phyloP scores from a whole-genome alignment of 1,284 basidiomycete genomes.

The Phylloboletellus chloephorus region DNA sequence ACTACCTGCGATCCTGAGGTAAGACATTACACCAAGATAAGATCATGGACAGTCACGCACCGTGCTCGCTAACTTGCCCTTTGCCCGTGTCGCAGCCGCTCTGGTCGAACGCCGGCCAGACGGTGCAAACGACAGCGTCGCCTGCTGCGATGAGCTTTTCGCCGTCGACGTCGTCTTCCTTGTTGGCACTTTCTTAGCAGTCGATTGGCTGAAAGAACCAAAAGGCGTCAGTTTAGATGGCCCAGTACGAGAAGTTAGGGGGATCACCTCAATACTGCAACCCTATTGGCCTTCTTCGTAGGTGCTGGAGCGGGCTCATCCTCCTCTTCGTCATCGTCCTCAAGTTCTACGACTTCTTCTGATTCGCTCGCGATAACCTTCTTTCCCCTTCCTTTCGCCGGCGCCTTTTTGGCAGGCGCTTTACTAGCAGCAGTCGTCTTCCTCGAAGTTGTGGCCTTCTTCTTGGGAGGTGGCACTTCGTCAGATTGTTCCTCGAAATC shows the following conservation, averaged over 20 bases:
- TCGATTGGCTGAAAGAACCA: slow-evolving; percentile 15
- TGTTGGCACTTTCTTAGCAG: slow-evolving; percentile 35
- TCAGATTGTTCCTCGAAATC: slow-evolving; percentile 43
- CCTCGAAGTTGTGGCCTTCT: slow-evolving; percentile 40
- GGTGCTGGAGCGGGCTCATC: slow-evolving; percentile 40
- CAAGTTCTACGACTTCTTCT: slow-evolving; percentile 46
- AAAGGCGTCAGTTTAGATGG: neutral
- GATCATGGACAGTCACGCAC: slow-evolving; percentile 17
- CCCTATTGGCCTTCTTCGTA: slow-evolving; percentile 59
- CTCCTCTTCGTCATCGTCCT: slow-evolving; percentile 55
- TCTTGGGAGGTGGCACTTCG: slow-evolving; percentile 40
- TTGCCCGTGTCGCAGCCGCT: slow-evolving; percentile 55
- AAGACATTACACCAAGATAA: neutral
- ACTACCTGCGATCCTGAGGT: slow-evolving; percentile 14
- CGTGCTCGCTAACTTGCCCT: slow-evolving; percentile 41
- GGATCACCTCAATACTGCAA: slow-evolving; percentile 56
- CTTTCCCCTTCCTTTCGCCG: slow-evolving; percentile 36
- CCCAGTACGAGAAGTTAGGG: neutral
- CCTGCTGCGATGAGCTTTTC: slow-evolving; percentile 30
- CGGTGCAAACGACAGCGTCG: slow-evolving; percentile 60
- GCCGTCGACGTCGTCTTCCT: slow-evolving; percentile 50
- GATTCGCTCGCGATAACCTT: slow-evolving; percentile 42
- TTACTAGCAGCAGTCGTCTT: slow-evolving; percentile 29
- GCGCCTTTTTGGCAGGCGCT: slow-evolving; percentile 41
- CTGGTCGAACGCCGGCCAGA: slow-evolving; percentile 50